phyloP scores from a whole-genome alignment of 1,284 basidiomycete species.

The Trichosporon ovoides region DNA sequence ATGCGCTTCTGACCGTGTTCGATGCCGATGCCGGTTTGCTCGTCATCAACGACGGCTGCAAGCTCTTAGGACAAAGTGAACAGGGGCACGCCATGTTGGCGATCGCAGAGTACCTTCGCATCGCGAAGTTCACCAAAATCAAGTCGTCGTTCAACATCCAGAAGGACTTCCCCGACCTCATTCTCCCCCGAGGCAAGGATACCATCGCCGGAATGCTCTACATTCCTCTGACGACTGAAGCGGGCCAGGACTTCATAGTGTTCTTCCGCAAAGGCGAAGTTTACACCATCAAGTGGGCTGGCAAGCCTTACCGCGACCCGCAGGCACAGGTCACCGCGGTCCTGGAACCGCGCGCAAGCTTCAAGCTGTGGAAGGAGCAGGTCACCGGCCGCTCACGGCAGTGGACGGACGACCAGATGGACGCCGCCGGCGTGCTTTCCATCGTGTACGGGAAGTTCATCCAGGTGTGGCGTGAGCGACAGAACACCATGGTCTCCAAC shows the following conservation, averaged over 20 bases:
- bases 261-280: conserved; percentile 74
- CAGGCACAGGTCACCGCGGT: conserved; percentile 36
- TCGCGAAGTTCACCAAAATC: conserved; percentile 66
- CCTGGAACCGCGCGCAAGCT: conserved; percentile 71
- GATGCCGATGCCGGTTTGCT: conserved; percentile 80
- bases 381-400: conserved; percentile 65
- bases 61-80: conserved; percentile 65
- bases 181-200: conserved; percentile 63
- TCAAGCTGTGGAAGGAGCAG: conserved; percentile 75
- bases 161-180: conserved; percentile 69
- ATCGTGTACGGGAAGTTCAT: conserved; percentile 65
- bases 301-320: conserved; percentile 61
- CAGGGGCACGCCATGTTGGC: conserved; percentile 81
- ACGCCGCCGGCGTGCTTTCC: conserved; percentile 78
- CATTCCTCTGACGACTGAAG: conserved; percentile 63
- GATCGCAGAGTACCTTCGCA: conserved; percentile 75
- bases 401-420: conserved; percentile 83
- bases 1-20: conserved; percentile 74
- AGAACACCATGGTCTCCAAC: conserved; percentile 61
- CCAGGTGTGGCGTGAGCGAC: conserved; percentile 82
- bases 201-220: conserved; percentile 72
- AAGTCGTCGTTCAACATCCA: conserved; percentile 48
- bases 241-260: conserved; percentile 69
- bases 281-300: conserved; percentile 70
- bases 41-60: conserved; percentile 78